Evolutionary conservation across 495 filamentous ascomycete genomes (phyloP).

Genomic region (Margaritispora aquatica): DNA sequence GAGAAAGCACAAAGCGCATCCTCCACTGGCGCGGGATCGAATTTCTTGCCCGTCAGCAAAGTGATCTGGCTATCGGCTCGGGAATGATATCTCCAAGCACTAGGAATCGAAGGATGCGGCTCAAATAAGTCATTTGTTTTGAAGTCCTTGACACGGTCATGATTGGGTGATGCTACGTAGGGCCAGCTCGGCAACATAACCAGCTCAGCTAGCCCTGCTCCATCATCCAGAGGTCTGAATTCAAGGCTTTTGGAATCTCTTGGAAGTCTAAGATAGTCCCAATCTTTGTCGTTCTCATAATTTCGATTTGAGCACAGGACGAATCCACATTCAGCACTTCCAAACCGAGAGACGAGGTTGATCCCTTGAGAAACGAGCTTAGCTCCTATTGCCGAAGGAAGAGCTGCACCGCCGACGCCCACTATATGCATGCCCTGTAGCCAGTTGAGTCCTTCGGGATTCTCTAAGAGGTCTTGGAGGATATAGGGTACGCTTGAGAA

Average conservation of each 20-base stretch:
- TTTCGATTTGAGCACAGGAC: constrained; percentile 43
- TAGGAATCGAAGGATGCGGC: constrained; percentile 40
- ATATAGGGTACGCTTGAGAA: constrained; percentile 55
- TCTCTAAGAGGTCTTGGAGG: constrained; percentile 38
- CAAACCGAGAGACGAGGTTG: constrained; percentile 48
- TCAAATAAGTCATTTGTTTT: constrained; percentile 57
- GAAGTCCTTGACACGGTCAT: constrained; percentile 47
- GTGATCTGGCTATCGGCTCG: constrained; percentile 55
- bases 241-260: constrained; percentile 24
- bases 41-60: constrained; percentile 62
- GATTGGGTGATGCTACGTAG: constrained; percentile 55
- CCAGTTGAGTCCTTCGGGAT: constrained; percentile 27
- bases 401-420: constrained; percentile 50
- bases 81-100: constrained; percentile 54
- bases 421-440: constrained; percentile 46
- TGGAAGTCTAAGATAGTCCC: constrained; percentile 54
- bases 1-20: constrained; percentile 30
- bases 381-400: constrained; percentile 40
- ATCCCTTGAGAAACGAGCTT: constrained; percentile 37
- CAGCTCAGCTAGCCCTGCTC: constrained; percentile 43
- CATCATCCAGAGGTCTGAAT: constrained; percentile 51
- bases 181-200: constrained; percentile 55
- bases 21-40: constrained; percentile 59
- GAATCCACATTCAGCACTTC: constrained; percentile 55
- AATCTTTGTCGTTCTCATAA: constrained; percentile 49